Evolutionary conservation across 2,329 filamentous ascomycete species (phyloP).

Genomic region (Aspergillus costaricaensis): DNA sequence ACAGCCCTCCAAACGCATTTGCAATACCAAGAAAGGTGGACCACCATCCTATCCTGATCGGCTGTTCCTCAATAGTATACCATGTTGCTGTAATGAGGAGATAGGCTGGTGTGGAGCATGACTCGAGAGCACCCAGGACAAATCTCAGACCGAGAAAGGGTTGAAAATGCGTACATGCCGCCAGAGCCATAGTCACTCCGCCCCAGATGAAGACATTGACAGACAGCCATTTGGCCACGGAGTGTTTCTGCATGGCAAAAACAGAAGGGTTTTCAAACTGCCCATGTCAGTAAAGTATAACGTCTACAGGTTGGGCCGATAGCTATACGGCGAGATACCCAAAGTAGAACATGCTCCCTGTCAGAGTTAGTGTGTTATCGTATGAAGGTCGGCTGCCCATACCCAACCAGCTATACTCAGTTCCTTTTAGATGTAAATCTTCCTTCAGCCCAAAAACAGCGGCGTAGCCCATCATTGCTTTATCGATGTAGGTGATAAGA

Average conservation of each 20-base stretch:
- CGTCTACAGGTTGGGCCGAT: too few species aligned
- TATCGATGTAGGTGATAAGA: neutral
- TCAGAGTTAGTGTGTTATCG: neutral
- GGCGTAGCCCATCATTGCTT: neutral
- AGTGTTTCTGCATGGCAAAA: neutral
- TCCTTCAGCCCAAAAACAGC: neutral
- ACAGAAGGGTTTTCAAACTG: neutral
- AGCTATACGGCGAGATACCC: neutral
- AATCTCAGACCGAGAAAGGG: neutral
- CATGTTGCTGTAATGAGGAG: slow-evolving; percentile 31
- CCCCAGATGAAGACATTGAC: neutral
- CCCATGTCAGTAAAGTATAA: too few species aligned
- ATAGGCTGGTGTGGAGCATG: neutral
- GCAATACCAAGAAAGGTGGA: neutral
- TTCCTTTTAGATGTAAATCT: neutral
- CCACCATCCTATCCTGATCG: slow-evolving; percentile 9
- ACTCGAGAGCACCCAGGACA: neutral
- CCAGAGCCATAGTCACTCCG: neutral
- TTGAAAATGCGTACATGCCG: neutral
- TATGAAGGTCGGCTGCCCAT: neutral
- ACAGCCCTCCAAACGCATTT: slow-evolving; percentile 9
- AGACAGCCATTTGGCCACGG: neutral
- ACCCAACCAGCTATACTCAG: neutral
- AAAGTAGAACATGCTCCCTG: neutral
- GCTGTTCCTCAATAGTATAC: slow-evolving; percentile 26